phyloP scores from a whole-genome alignment of 371 early-diverging fungal species.

The Racocetra persica region DNA sequence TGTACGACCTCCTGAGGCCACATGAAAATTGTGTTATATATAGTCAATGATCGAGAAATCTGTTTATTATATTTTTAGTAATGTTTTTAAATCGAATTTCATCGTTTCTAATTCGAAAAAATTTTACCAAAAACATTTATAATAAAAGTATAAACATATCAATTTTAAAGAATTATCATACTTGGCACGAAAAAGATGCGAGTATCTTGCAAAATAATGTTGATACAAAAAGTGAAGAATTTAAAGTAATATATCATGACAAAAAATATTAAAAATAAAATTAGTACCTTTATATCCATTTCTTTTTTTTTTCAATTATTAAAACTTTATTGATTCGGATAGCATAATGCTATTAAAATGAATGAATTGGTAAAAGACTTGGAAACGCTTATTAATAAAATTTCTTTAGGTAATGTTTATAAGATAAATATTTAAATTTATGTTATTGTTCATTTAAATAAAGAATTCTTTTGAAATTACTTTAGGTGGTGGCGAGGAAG shows the following conservation, averaged over 20 bases:
- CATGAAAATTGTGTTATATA: no score
- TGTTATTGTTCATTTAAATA: slow-evolving; percentile 15
- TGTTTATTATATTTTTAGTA: no score
- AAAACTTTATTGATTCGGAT: slow-evolving; percentile 10
- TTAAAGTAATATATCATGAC: slow-evolving; percentile 67
- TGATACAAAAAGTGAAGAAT: slow-evolving; percentile 81
- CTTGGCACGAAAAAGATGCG: slow-evolving; percentile 51
- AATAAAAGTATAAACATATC: not conserved
- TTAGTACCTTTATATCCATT: not conserved
- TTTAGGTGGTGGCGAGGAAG: slow-evolving; percentile 90
- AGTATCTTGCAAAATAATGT: slow-evolving; percentile 57
- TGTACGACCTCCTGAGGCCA: no score
- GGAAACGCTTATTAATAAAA: slow-evolving; percentile 71
- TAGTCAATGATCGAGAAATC: no score
- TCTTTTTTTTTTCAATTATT: not conserved
- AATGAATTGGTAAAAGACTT: slow-evolving; percentile 78
- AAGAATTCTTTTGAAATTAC: slow-evolving; percentile 20
- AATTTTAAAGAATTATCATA: slow-evolving; percentile 43
- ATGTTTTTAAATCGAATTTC: no score
- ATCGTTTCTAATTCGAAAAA: not conserved
- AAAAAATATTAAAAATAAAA: not conserved
- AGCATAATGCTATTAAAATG: slow-evolving; percentile 91
- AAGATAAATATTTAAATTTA: not conserved
- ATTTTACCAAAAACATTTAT: not conserved
- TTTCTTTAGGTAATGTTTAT: slow-evolving; percentile 71